Percentiles rank a stretch among this genome's conserved stretches.
phyloP scores from a whole-genome alignment of 148 eudicot genomes.

The Hydrangea macrophylla region DNA sequence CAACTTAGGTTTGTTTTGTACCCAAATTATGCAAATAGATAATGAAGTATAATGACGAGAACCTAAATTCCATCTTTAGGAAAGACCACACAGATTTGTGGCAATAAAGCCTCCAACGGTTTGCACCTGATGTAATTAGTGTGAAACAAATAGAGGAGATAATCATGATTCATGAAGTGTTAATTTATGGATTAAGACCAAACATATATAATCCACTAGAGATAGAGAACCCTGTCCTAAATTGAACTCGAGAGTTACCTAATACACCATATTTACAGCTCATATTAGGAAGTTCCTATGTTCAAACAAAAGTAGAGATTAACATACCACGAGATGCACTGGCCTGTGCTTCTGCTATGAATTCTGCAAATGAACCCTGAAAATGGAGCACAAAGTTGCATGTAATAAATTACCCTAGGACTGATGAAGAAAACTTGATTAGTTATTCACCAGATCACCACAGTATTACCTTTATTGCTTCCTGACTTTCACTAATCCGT shows the following conservation, averaged over 20 bases:
- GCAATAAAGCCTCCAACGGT: background rate
- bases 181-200: background rate
- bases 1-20: too few relatives aligned
- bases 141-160: background rate
- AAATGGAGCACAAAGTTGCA: conserved; percentile 9
- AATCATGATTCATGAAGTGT: background rate
- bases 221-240: background rate
- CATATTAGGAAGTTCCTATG: background rate
- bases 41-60: too few relatives aligned
- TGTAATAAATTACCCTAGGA: background rate
- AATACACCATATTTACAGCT: background rate
- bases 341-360: conserved; percentile 63
- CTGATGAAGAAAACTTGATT: conserved; percentile 3
- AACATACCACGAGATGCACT: conserved; percentile 66
- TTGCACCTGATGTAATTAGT: background rate
- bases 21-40: too few relatives aligned
- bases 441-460: background rate
- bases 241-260: background rate
- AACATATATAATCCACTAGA: background rate
- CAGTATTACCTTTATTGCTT: conserved; percentile 62
- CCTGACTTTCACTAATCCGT: conserved; percentile 55
- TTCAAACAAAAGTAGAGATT: background rate
- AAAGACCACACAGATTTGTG: background rate
- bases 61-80: background rate
- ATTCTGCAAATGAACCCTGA: conserved; percentile 63